Percentiles rank a stretch among this genome's conserved stretches.
These are phyloP conservation scores for Panaeolus cyanescens DNA, from an alignment of 768 basidiomycete genomes.

Conservation along the genomic window DNA sequence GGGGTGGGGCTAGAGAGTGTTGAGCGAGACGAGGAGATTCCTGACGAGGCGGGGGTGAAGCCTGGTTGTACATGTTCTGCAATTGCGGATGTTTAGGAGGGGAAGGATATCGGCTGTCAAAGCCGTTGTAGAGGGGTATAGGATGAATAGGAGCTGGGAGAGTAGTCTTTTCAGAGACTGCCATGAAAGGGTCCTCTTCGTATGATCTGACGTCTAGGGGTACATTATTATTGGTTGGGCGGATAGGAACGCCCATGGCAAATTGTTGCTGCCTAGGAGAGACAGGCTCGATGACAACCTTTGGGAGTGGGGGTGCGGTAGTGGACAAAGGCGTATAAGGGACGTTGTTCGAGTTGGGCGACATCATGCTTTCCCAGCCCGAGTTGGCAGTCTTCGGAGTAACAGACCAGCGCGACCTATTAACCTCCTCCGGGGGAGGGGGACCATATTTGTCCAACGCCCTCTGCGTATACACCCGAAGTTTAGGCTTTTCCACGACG, in stretches of 20 bases:
- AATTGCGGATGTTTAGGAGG: constrained; percentile 20
- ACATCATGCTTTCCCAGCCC: constrained; percentile 34
- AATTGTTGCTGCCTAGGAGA: constrained; percentile 17
- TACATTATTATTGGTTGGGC: constrained; percentile 26
- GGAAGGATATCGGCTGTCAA: constrained; percentile 20
- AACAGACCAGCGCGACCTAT: constrained; percentile 37
- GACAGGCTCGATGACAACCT: constrained; percentile 10
- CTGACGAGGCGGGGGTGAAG: constrained; percentile 5
- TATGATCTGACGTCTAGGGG: constrained; percentile 22
- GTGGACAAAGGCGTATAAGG: constrained; percentile 10
- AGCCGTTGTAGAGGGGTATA: constrained; percentile 32
- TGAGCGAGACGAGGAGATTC: constrained; percentile 17
- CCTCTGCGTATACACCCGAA: constrained; percentile 21
- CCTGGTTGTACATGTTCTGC: constrained; percentile 19
- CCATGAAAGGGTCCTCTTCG: constrained; percentile 18
- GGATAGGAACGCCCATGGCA: constrained; percentile 27
- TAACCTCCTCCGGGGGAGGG: constrained; percentile 2
- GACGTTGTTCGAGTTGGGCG: constrained; percentile 20
- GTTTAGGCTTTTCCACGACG: constrained; percentile 2
- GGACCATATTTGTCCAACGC: constrained; percentile 18
- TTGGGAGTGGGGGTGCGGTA: constrained; percentile 9
- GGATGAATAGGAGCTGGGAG: constrained; percentile 11
- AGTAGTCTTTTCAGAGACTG: not conserved
- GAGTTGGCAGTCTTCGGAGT: constrained; percentile 33
- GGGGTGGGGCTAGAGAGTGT: constrained; percentile 16